Conservation (phyloP, 129 eudicot species). For the Centella asiatica region DNA sequence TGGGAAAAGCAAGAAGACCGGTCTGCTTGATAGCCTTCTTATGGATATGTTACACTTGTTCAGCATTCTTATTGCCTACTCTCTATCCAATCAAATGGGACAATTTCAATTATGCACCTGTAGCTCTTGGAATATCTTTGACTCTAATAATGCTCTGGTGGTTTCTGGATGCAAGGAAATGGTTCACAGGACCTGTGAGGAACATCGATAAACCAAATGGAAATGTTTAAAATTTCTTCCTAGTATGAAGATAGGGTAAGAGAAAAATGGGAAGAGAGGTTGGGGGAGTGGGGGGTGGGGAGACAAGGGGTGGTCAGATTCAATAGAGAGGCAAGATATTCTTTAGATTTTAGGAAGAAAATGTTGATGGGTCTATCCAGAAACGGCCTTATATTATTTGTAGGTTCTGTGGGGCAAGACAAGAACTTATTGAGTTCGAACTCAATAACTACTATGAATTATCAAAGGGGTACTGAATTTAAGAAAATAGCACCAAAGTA, state of each 20-base stretch:
- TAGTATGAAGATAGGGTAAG: background rate
- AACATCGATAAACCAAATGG: slow-evolving; percentile 17
- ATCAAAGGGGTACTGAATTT: no score
- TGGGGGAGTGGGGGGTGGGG: no score
- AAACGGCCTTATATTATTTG: no score
- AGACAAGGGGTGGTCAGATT: no score
- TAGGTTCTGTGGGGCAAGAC: no score
- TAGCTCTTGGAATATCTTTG: slow-evolving; percentile 27
- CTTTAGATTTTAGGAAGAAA: no score
- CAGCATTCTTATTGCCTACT: slow-evolving; percentile 35
- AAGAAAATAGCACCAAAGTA: no score
- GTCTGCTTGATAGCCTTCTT: slow-evolving; percentile 30
- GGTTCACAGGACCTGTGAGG: slow-evolving; percentile 47
- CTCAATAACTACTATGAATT: no score
- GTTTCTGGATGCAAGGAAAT: slow-evolving; percentile 38
- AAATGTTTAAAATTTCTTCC: slow-evolving; percentile 3
- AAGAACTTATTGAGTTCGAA: no score
- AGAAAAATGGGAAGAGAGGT: no score
- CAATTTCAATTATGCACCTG: slow-evolving; percentile 38
- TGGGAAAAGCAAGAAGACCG: slow-evolving; percentile 35
- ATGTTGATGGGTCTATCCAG: no score
- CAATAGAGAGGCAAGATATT: no score
- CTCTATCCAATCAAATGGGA: slow-evolving; percentile 31
- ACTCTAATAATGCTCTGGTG: slow-evolving; percentile 35
- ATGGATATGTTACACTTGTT: slow-evolving; percentile 41